Evolutionary conservation across 2,329 filamentous ascomycete genomes (phyloP).

Genomic region (Leptographium wingfieldii): DNA sequence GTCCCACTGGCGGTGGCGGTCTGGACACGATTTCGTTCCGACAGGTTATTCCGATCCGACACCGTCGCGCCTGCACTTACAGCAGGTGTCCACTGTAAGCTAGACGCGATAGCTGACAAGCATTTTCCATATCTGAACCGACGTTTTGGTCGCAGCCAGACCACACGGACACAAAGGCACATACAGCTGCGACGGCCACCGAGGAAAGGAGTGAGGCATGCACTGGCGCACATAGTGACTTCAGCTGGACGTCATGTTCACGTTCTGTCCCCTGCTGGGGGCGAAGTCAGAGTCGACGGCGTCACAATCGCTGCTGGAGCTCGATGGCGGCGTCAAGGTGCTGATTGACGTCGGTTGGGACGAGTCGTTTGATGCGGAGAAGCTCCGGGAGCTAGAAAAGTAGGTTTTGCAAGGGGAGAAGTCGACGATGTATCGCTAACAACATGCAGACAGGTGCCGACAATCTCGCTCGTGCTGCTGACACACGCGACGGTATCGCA

Average conservation of each 20-base stretch:
- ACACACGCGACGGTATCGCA: constrained; percentile 90
- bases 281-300: constrained; percentile 78
- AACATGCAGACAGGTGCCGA: constrained; percentile 62
- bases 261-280: constrained; percentile 82
- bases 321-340: constrained; percentile 93
- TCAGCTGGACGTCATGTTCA: constrained; percentile 59
- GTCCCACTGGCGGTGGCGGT: background rate
- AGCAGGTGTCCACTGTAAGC: background rate
- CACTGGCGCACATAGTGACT: background rate
- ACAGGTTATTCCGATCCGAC: constrained; percentile 17
- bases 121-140: too few species aligned
- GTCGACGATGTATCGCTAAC: too few species aligned
- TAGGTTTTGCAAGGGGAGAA: constrained; percentile 28
- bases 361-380: constrained; percentile 70
- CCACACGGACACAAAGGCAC: background rate
- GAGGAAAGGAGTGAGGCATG: background rate
- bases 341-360: constrained; percentile 95
- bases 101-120: background rate
- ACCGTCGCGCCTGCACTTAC: background rate
- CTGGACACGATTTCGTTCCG: constrained; percentile 22
- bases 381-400: constrained; percentile 84
- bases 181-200: too few species aligned
- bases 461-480: constrained; percentile 82
- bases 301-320: constrained; percentile 89
- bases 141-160: too few species aligned